A percentile compares a stretch with the other conserved stretches of the same genome.
Evolutionary conservation across 2,329 filamentous ascomycete species (phyloP).

Genomic region (Calcarisporium arbuscula): DNA sequence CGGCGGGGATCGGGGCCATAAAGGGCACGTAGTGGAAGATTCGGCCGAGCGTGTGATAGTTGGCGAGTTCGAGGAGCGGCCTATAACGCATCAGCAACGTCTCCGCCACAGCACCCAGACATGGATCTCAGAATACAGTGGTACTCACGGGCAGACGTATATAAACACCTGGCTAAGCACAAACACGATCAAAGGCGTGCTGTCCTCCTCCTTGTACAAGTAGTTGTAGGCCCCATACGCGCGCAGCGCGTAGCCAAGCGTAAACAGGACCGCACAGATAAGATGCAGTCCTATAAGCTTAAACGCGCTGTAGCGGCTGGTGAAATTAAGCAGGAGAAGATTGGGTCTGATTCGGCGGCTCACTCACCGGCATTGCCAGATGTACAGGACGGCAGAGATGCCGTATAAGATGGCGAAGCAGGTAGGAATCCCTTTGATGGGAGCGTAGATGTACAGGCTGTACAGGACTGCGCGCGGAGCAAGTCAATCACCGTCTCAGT

Average conservation of each 20-base stretch:
- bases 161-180: conserved; percentile 36
- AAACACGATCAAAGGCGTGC: conserved; percentile 29
- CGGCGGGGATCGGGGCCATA: conserved; percentile 45
- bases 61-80: conserved; percentile 55
- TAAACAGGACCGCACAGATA: conserved; percentile 43
- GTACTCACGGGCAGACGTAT: conserved; percentile 29
- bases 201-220: conserved; percentile 20
- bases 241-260: conserved; percentile 46
- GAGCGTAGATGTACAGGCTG: conserved; percentile 36
- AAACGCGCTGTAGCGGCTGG: conserved; percentile 45
- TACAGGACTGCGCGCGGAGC: conserved; percentile 9
- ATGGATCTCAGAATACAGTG: too few species aligned
- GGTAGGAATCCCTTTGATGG: conserved; percentile 47
- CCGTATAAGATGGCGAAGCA: conserved; percentile 43
- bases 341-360: neutral
- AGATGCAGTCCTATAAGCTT: conserved; percentile 44
- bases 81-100: conserved; percentile 21
- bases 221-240: conserved; percentile 45
- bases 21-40: conserved; percentile 58
- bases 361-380: conserved; percentile 44
- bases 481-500: too few species aligned
- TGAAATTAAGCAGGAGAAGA: neutral
- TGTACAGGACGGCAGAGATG: conserved; percentile 38
- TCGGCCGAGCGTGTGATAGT: conserved; percentile 58
- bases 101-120: neutral